Base-by-base conservation (phyloP, 106 monocot genomes). In the Platanthera zijinensis region DNA sequence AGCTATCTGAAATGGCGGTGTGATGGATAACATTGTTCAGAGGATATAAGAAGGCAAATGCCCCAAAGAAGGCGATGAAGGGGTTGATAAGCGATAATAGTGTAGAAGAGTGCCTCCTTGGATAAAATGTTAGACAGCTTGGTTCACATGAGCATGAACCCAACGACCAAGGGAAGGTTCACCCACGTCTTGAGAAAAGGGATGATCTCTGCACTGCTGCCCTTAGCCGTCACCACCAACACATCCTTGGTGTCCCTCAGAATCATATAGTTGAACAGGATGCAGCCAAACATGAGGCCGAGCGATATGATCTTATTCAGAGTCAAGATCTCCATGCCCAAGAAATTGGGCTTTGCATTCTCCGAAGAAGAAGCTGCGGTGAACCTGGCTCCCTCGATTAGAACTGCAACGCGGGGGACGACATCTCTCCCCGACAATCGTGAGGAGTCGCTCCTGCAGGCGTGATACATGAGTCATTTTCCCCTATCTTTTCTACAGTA, bases 181-280 rank as follows among this genome's bases (percentile, higher is more conserved):
- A 96, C 92, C 95, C 95, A 96, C 1, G 92, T 96, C 81, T 96
- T 96, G 48, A 96, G 76, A 83, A 96, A 96, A 9, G 95, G 95
- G 19, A 96, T 96, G 72, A 96, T 96, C 85, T 96, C 95, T 3
- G 95, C 96, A 74, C 93, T 91, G 84, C 96, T 96, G 10, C 96
- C 96, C 74, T 93, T 90, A 2, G 96, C 96, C 11, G 96, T 93
- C 67, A 93, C 93, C 50, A 96, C 96, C 48, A 96, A 76, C 61
- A 96, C 96, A 72, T 93, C 95, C 86, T 96, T 96, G 56, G 95
- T 96, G 75, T 92, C 95, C 63, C 95, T 83, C 11, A 96, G 80
- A 17, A 96, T 93, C 4, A 93, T 96, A 72, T 96, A 96, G 73
- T 96, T 96, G 88, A 96, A 96, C 1, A 96, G 87, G 39, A 93